Conservation (phyloP, 2,329 filamentous ascomycete species). For the Fusarium verrucosum region DNA sequence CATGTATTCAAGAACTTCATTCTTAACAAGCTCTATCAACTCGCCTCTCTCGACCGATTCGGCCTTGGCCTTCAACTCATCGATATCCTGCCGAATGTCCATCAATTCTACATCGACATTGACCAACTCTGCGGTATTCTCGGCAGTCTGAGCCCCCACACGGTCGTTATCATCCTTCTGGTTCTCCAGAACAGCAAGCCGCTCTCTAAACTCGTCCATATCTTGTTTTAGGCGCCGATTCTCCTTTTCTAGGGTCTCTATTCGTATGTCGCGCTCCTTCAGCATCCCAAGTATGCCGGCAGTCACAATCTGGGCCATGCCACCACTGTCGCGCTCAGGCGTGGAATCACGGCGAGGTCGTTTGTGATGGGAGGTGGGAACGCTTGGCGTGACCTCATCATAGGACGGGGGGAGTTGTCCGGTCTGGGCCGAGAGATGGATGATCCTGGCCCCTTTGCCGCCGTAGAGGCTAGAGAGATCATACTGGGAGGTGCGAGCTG, state of each 20-base stretch:
- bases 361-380: neutral
- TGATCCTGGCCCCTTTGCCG: conserved; percentile 14
- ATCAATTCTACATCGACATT: too few relatives aligned
- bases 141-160: too few relatives aligned
- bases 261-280: neutral
- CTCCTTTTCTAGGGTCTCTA: neutral
- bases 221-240: neutral
- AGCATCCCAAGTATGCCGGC: neutral
- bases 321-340: neutral
- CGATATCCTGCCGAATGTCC: too few relatives aligned
- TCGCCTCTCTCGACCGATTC: too few relatives aligned
- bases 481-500: neutral
- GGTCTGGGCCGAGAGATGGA: neutral
- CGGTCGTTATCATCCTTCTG: too few relatives aligned
- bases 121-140: too few relatives aligned
- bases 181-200: too few relatives aligned
- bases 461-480: conserved; percentile 9
- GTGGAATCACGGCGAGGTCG: neutral
- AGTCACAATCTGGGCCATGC: neutral
- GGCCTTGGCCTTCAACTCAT: too few relatives aligned
- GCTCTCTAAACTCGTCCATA: too few relatives aligned
- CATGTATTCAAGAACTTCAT: too few relatives aligned
- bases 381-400: neutral
- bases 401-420: neutral
- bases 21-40: too few relatives aligned